Percentiles rank a stretch among this genome's conserved stretches.
phyloP scores from a whole-genome alignment of 1,139 yeast species.

The Blastobotrys arbuscula region DNA sequence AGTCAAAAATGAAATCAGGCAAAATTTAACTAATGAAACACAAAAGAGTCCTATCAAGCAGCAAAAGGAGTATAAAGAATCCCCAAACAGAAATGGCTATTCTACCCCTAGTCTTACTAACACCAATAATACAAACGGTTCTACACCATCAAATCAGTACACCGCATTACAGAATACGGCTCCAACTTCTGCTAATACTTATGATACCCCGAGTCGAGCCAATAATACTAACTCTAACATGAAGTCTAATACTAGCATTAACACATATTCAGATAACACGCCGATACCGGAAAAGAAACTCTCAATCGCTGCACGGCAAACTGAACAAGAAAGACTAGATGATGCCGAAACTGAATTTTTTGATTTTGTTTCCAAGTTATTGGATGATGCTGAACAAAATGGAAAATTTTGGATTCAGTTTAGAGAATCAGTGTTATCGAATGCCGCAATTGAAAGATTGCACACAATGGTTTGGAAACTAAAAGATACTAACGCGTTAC shows the following conservation, averaged over 20 bases:
- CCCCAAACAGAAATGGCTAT: neutral
- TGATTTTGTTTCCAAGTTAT: constrained; percentile 6
- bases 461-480: constrained; percentile 9
- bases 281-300: constrained; percentile 6
- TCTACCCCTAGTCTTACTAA: neutral
- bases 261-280: neutral
- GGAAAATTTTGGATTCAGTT: constrained; percentile 2
- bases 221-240: neutral
- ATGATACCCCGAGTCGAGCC: neutral
- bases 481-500: constrained; percentile 4
- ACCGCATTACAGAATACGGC: neutral
- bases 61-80: too few species aligned
- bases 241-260: neutral
- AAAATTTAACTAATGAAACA: too few species aligned
- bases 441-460: constrained; percentile 7
- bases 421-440: constrained; percentile 6
- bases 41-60: too few species aligned
- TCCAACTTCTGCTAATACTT: neutral
- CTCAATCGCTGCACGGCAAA: constrained; percentile 1
- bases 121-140: too few species aligned
- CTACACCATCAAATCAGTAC: neutral
- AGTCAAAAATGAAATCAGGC: too few species aligned
- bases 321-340: constrained; percentile 4
- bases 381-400: neutral
- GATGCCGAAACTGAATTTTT: constrained; percentile 10